Percentiles rank a stretch among this genome's conserved stretches.
Conservation (phyloP, 202 grass and related monocot genomes). For the Sporobolus alterniflorus region DNA sequence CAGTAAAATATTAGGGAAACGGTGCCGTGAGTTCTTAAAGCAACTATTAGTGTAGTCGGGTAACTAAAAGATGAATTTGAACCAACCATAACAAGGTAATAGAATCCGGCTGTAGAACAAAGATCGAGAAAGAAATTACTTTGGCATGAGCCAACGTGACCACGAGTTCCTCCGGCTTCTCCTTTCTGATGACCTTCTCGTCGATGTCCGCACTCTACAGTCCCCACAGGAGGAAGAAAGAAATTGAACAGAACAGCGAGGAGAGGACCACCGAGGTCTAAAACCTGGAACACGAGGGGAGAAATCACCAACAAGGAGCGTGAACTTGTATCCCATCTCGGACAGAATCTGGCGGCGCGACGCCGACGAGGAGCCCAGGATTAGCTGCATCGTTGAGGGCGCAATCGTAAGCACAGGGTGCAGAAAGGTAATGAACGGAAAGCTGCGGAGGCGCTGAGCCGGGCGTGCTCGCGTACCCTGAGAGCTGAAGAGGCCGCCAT, state of each 20-base stretch:
- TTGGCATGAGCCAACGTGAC: slow-evolving; percentile 83
- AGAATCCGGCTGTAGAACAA: background rate
- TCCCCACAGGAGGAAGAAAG: background rate
- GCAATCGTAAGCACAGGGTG: slow-evolving; percentile 5
- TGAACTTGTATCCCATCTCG: slow-evolving; percentile 95
- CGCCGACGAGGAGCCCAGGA: slow-evolving; percentile 84
- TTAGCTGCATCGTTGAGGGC: slow-evolving; percentile 54
- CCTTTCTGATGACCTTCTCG: slow-evolving; percentile 83
- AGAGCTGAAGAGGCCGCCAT: slow-evolving; percentile 58
- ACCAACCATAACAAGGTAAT: background rate
- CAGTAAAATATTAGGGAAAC: background rate
- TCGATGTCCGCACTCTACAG: slow-evolving; percentile 88
- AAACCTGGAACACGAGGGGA: background rate
- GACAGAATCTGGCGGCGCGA: slow-evolving; percentile 92
- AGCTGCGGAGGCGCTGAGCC: background rate
- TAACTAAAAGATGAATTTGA: background rate
- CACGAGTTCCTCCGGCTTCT: slow-evolving; percentile 86
- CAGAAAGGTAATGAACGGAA: background rate
- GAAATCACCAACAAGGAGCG: slow-evolving; percentile 59
- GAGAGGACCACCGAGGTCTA: background rate
- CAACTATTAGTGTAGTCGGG: background rate
- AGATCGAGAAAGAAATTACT: slow-evolving; percentile 40
- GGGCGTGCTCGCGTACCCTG: slow-evolving; percentile 32
- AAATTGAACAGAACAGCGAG: background rate
- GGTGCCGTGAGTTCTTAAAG: background rate